A percentile compares a stretch with the other conserved stretches of the same genome.
These are phyloP conservation scores for Yamagishiella unicocca DNA, from an alignment of 139 green algal genomes.

Conservation along the genomic window DNA sequence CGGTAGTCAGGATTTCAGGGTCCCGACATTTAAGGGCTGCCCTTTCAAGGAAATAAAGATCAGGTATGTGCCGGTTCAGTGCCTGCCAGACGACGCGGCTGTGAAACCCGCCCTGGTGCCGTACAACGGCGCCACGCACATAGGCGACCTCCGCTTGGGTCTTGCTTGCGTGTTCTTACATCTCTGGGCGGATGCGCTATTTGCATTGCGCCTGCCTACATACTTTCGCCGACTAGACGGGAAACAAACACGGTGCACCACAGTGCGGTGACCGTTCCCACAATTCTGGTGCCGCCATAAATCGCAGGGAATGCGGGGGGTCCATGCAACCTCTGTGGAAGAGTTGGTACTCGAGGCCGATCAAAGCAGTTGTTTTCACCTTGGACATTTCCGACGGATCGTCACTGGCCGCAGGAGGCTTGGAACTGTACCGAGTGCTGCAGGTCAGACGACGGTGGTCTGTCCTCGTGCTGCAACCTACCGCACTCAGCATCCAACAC, in stretches of 20 bases:
- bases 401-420: neutral
- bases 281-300: neutral
- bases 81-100: no score
- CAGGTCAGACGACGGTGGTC: neutral
- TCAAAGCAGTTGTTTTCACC: neutral
- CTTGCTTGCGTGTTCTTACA: no score
- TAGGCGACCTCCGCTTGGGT: no score
- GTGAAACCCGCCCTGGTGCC: no score
- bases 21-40: constrained; percentile 15
- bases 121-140: no score
- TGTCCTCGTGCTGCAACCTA: neutral
- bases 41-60: constrained; percentile 14
- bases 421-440: constrained; percentile 17
- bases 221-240: no score
- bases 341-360: neutral
- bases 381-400: neutral
- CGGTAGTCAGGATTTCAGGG: constrained; percentile 1
- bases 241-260: no score
- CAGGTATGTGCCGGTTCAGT: no score
- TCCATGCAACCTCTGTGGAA: constrained; percentile 31
- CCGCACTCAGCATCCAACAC: neutral
- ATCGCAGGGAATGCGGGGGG: constrained; percentile 13
- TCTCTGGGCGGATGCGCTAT: no score
- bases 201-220: no score
- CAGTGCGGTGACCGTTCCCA: neutral